Percentiles rank a stretch among this genome's conserved stretches.
These are phyloP conservation scores for Ilex paraguariensis DNA, from an alignment of 305 asterid species.

Conservation along the genomic window DNA sequence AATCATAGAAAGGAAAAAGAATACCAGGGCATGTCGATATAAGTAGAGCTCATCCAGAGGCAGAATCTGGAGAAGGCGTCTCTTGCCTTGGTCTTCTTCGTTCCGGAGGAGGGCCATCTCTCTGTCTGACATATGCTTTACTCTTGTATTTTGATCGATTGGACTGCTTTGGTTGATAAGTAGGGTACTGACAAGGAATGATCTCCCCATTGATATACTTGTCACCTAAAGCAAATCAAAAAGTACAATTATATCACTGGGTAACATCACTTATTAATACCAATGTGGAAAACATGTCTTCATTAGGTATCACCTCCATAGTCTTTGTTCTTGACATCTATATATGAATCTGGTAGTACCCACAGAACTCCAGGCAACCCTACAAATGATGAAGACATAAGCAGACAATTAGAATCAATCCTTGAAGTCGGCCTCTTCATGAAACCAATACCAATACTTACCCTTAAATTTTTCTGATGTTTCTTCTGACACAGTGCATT, in stretches of 20 bases:
- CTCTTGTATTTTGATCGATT: slow-evolving; percentile 63
- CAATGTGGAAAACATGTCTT: neutral
- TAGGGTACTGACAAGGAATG: slow-evolving; percentile 88
- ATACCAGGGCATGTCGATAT: neutral
- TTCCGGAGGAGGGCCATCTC: slow-evolving; percentile 90
- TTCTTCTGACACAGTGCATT: slow-evolving; percentile 97
- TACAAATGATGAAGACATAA: slow-evolving; percentile 19
- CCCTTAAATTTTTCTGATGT: slow-evolving; percentile 98
- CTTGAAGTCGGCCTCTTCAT: neutral
- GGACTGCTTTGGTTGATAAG: slow-evolving; percentile 85
- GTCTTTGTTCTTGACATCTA: slow-evolving; percentile 96
- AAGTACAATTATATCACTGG: neutral
- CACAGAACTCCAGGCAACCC: slow-evolving; percentile 97
- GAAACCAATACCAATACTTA: slow-evolving; percentile 15
- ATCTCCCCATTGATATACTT: slow-evolving; percentile 92
- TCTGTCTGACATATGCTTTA: slow-evolving; percentile 88
- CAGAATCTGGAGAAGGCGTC: slow-evolving; percentile 49
- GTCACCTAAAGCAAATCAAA: slow-evolving; percentile 51
- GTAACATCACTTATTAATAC: neutral
- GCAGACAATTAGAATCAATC: slow-evolving; percentile 1
- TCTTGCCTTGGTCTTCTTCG: slow-evolving; percentile 56
- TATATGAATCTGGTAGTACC: slow-evolving; percentile 97
- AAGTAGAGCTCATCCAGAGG: slow-evolving; percentile 20
- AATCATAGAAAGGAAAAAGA: slow-evolving; percentile 5
- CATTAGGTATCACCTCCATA: slow-evolving; percentile 74